A percentile compares a stretch with the other conserved stretches of the same genome.
Evolutionary conservation across 1,284 basidiomycete genomes (phyloP).

Genomic region (Flammula alnicola): DNA sequence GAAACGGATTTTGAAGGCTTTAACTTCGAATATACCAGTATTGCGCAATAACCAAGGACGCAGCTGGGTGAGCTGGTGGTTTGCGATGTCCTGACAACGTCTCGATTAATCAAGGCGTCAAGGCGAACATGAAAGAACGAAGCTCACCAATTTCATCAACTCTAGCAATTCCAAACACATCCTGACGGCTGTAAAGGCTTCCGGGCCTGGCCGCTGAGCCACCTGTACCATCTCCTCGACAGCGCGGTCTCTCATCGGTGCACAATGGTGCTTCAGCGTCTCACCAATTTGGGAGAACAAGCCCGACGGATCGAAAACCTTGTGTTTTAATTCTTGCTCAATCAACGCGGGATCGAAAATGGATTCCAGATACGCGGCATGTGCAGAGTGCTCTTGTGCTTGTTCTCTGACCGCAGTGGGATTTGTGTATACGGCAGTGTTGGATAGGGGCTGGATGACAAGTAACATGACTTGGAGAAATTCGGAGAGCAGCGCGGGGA

Average conservation of each 20-base stretch:
- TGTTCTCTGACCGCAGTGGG: conserved; percentile 54
- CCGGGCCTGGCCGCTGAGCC: conserved; percentile 56
- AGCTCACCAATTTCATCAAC: conserved; percentile 90
- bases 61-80: conserved; percentile 90
- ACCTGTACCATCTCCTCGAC: conserved; percentile 85
- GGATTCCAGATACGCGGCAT: conserved; percentile 59
- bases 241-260: conserved; percentile 87
- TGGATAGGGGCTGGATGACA: conserved; percentile 76
- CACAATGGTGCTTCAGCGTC: conserved; percentile 89
- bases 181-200: conserved; percentile 78
- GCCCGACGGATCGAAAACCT: conserved; percentile 81
- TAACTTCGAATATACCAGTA: conserved; percentile 82
- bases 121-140: conserved; percentile 20
- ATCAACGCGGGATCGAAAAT: conserved; percentile 78
- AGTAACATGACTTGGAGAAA: conserved; percentile 84
- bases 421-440: conserved; percentile 56
- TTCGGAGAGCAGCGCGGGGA: conserved; percentile 75
- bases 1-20: conserved; percentile 70
- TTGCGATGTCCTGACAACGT: conserved; percentile 82
- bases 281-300: conserved; percentile 81
- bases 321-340: conserved; percentile 78
- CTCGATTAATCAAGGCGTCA: conserved; percentile 20
- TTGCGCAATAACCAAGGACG: conserved; percentile 85
- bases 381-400: conserved; percentile 61
- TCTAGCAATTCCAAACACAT: conserved; percentile 92